Evolutionary conservation across 2,329 filamentous ascomycete genomes (phyloP), one percentile per base, ranked within the genome.

Genomic region (Stachybotrys chlorohalonatus): DNA sequence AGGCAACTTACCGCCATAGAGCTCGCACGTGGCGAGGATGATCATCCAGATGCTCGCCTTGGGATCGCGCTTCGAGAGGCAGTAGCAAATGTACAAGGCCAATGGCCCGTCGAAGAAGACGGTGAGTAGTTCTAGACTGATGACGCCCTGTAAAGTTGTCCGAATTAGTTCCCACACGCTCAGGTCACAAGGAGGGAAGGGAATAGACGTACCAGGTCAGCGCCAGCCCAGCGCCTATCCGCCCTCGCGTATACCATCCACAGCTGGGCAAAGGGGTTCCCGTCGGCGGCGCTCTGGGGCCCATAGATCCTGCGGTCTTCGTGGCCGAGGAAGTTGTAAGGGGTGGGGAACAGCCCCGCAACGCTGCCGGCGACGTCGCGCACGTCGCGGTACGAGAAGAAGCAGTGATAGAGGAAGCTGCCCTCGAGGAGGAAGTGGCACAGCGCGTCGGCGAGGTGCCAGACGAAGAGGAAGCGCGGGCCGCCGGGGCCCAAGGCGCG

Each of bases 371-470:
- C 70, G 6, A 58, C 57, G 56, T 61, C 58, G 36, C 54, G 55
- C 31, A 58, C 55, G 5, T 72, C 68, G 7, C 76, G 64, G 66
- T 71, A 77, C 9, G 74, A 76, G 79, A 91, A 93, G 80, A 97
- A 95, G 76, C 90, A 95, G 74, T 95, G 90, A 78, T 91, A 96
- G 30, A 96, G 83, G 72, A 90, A 97, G 64, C 84, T 87, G 53
- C 90, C 92, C 74, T 97, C 93, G 68, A 97, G 87, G 68, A 90
- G 77, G 71, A 95, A 84, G 75, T 99, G 94, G 65, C 92, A 93
- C 48, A 96, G 80, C 36, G 90, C 90, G 70, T 96, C 92, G 73
- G 95, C 95, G 45, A 89, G 81, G 75, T 96, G 92, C 93, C 93
- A 96, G 73, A 95, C 82, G 79, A 96, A 96, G 60, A 96, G 84